phyloP scores from a whole-genome alignment of 2,329 filamentous ascomycete genomes.

The Orbilia oligospora region DNA sequence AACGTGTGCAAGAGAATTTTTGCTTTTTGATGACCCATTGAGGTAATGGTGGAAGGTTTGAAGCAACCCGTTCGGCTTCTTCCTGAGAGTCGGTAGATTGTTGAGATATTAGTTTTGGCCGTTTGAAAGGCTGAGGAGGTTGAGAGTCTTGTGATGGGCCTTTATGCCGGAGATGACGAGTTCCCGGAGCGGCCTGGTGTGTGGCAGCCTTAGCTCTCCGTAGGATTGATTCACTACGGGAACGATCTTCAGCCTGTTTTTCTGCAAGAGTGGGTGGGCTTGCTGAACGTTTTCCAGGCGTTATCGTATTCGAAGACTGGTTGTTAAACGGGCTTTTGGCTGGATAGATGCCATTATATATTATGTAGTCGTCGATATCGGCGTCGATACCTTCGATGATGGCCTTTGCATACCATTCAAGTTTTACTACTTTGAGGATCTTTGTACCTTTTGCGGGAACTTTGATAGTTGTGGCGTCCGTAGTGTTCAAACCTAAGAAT shows the following conservation, averaged over 20 bases:
- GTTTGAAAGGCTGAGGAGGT: constrained; percentile 65
- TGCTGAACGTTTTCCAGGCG: constrained; percentile 33
- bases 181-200: constrained; percentile 58
- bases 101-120: constrained; percentile 70
- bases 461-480: constrained; percentile 67
- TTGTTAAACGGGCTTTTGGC: constrained; percentile 25
- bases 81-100: constrained; percentile 86
- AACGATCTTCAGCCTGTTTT: constrained; percentile 28
- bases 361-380: constrained; percentile 70
- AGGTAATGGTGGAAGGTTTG: constrained; percentile 77
- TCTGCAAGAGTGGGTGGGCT: constrained; percentile 39
- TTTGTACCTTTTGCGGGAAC: constrained; percentile 18
- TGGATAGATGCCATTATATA: constrained; percentile 70
- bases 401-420: constrained; percentile 74
- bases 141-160: constrained; percentile 59
- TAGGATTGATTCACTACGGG: constrained; percentile 64
- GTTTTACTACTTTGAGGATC: constrained; percentile 72
- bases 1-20: constrained; percentile 83
- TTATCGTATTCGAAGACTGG: constrained; percentile 32
- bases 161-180: constrained; percentile 64
- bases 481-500: constrained; percentile 74
- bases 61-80: constrained; percentile 72
- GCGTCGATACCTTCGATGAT: constrained; percentile 69
- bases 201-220: constrained; percentile 64
- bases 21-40: constrained; percentile 66